Evolutionary conservation across 2,329 filamentous ascomycete species (phyloP).

Genomic region (Neonectria faginata): DNA sequence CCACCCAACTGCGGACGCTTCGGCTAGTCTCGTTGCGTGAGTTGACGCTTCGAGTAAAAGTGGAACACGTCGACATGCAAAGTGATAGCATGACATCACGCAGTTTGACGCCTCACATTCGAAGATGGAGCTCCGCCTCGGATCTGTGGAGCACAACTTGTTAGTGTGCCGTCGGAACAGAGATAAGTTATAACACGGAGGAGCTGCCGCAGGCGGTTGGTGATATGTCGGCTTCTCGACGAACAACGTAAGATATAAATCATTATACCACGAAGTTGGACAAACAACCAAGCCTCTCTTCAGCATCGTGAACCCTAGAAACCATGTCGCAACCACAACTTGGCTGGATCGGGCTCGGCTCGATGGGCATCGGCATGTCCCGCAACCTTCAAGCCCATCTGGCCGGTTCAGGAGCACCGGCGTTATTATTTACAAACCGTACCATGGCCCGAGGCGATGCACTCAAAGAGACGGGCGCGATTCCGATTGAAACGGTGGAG

Average conservation of each 20-base stretch:
- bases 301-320: neutral
- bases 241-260: neutral
- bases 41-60: neutral
- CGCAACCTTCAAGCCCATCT: slow-evolving; percentile 56
- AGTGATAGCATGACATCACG: neutral
- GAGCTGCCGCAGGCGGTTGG: neutral
- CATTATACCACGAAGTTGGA: too few species aligned
- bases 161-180: neutral
- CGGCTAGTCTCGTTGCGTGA: neutral
- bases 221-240: neutral
- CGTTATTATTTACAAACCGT: slow-evolving; percentile 54
- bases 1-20: neutral
- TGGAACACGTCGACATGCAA: neutral
- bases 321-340: slow-evolving; percentile 18
- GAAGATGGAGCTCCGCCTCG: slow-evolving; percentile 1
- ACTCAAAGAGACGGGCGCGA: slow-evolving; percentile 49
- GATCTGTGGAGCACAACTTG: slow-evolving; percentile 4
- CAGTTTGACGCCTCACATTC: neutral
- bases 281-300: neutral
- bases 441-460: slow-evolving; percentile 53
- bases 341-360: slow-evolving; percentile 52
- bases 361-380: slow-evolving; percentile 59
- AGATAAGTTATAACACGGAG: neutral
- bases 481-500: slow-evolving; percentile 50
- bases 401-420: slow-evolving; percentile 46